Conservation (phyloP, 352 stramenopile species). For the Phytophthora nicotianae region DNA sequence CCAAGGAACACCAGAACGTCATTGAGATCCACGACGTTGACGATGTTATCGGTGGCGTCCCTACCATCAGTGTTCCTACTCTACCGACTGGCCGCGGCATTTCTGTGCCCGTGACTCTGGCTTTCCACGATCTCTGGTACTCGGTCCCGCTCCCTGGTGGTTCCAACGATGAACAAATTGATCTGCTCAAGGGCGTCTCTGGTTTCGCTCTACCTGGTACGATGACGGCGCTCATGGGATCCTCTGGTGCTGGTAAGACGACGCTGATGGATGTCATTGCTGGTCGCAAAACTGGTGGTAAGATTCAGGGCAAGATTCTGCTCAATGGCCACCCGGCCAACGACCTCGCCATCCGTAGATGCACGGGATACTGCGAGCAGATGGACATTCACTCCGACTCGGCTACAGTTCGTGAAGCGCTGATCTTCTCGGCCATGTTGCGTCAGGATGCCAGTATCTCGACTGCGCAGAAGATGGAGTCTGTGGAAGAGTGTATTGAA, state of each 20-base stretch:
- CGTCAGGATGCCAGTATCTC: conserved; percentile 42
- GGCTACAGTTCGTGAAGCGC: conserved; percentile 80
- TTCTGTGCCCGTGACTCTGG: background rate
- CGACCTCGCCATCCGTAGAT: conserved; percentile 50
- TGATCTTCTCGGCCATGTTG: conserved; percentile 86
- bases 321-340: conserved; percentile 48
- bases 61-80: background rate
- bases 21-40: background rate
- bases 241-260: conserved; percentile 73
- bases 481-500: conserved; percentile 38
- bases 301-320: conserved; percentile 56
- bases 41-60: background rate
- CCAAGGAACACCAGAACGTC: background rate
- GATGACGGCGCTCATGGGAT: conserved; percentile 61
- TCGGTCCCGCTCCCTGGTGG: background rate
- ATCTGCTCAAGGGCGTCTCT: conserved; percentile 50
- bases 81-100: background rate
- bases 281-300: conserved; percentile 27
- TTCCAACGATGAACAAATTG: conserved; percentile 17
- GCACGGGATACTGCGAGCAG: conserved; percentile 70
- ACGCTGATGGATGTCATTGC: conserved; percentile 34
- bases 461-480: conserved; percentile 38
- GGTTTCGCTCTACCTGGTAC: conserved; percentile 46
- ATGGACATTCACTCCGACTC: conserved; percentile 62
- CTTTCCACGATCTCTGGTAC: background rate